A percentile compares a stretch with the other conserved stretches of the same genome.
Evolutionary conservation across 1,139 yeast species (phyloP).

Genomic region (Yamadazyma aaseri): DNA sequence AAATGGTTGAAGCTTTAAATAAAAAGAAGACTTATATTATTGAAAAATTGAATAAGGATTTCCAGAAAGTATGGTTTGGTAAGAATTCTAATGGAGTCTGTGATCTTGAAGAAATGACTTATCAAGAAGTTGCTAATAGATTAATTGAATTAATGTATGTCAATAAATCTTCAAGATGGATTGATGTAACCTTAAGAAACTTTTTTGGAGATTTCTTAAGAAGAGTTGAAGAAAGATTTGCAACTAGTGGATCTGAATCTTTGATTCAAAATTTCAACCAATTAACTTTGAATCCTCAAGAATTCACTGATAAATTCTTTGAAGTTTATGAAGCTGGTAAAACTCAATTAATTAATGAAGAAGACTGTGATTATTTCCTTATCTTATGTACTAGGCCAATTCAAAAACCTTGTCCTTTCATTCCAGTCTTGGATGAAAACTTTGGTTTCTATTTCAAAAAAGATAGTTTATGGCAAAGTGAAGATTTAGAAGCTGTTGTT

Average conservation of each 20-base stretch:
- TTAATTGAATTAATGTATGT: conserved; percentile 88
- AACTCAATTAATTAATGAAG: conserved; percentile 85
- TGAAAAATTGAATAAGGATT: conserved; percentile 83
- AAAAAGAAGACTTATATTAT: conserved; percentile 88
- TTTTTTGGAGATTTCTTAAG: conserved; percentile 84
- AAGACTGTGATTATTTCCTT: conserved; percentile 92
- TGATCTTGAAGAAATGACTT: conserved; percentile 94
- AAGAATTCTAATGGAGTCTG: conserved; percentile 74
- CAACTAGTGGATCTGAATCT: conserved; percentile 55
- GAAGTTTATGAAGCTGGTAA: conserved; percentile 69
- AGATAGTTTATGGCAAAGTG: conserved; percentile 99
- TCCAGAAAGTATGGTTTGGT: conserved; percentile 98
- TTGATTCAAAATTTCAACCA: conserved; percentile 71
- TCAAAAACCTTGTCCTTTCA: conserved; percentile 97
- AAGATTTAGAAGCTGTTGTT: conserved; percentile 92
- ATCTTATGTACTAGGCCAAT: conserved; percentile 77
- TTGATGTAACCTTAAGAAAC: conserved; percentile 81
- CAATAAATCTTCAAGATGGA: conserved; percentile 79
- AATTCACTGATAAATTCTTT: conserved; percentile 59
- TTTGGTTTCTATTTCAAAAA: conserved; percentile 96
- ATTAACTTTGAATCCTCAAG: conserved; percentile 61
- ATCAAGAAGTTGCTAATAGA: conserved; percentile 85
- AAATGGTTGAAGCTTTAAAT: conserved; percentile 75
- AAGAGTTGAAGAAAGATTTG: conserved; percentile 96
- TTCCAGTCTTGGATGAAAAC: conserved; percentile 91